Conservation (phyloP, 306 rosid genomes). For the Geum urbanum region DNA sequence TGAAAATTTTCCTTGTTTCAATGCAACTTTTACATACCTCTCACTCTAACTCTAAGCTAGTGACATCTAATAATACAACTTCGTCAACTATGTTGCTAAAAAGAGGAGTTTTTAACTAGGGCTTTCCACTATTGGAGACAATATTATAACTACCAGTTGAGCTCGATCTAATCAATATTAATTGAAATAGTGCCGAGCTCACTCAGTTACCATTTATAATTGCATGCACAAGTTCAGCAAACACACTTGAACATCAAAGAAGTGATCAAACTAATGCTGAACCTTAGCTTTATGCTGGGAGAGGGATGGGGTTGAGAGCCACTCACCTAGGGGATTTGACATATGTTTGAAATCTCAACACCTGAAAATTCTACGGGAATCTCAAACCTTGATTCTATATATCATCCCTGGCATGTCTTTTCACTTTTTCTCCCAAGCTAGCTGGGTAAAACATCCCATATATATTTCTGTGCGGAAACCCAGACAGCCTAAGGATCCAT, state of each 20-base stretch:
- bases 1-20: too few relatives aligned
- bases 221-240: slow-evolving; percentile 20
- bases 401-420: too few relatives aligned
- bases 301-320: not conserved
- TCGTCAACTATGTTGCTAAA: not conserved
- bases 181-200: not conserved
- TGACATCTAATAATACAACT: not conserved
- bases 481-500: slow-evolving; percentile 27
- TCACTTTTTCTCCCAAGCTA: too few relatives aligned
- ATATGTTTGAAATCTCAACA: too few relatives aligned
- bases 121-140: not conserved
- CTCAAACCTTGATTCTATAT: too few relatives aligned
- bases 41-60: not conserved
- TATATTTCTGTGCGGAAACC: slow-evolving; percentile 38
- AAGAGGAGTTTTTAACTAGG: not conserved
- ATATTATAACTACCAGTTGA: not conserved
- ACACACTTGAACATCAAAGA: slow-evolving; percentile 20
- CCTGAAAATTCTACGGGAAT: too few relatives aligned
- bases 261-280: slow-evolving; percentile 18
- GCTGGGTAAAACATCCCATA: too few relatives aligned
- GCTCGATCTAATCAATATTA: not conserved
- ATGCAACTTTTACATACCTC: not conserved
- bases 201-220: slow-evolving; percentile 30
- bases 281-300: not conserved
- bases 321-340: not conserved